Conservation (phyloP, 176 grass and related monocot genomes). For the Puya raimondii region DNA sequence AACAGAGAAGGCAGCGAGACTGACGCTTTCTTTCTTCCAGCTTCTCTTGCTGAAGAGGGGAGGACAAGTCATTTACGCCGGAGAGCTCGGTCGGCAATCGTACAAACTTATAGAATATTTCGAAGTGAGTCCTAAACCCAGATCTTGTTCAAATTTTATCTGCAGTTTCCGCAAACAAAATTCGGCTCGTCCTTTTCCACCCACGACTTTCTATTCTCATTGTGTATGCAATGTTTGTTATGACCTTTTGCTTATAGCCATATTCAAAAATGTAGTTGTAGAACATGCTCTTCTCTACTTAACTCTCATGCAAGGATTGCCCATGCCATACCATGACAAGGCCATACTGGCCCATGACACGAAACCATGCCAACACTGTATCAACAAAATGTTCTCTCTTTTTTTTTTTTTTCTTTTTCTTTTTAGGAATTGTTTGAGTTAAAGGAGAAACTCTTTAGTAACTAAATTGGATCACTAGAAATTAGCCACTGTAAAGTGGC, state of each 20-base stretch:
- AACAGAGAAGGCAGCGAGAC: not conserved
- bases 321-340: too few species aligned
- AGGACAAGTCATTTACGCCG: conserved; percentile 78
- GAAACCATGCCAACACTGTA: too few species aligned
- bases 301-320: not conserved
- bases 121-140: conserved; percentile 28
- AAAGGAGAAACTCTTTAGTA: too few species aligned
- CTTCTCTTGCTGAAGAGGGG: conserved; percentile 83
- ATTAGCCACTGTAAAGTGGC: not conserved
- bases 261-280: not conserved
- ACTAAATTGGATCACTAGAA: too few species aligned
- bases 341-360: too few species aligned
- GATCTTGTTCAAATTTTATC: not conserved
- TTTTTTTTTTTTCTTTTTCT: too few species aligned
- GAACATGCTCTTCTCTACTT: not conserved
- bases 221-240: not conserved
- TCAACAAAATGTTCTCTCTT: too few species aligned
- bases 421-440: too few species aligned
- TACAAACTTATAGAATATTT: conserved; percentile 83
- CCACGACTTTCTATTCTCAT: not conserved
- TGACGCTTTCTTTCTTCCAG: conserved; percentile 26
- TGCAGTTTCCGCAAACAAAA: not conserved
- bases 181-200: not conserved
- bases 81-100: conserved; percentile 65
- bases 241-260: not conserved